Percentiles rank a stretch among this genome's conserved stretches.
phyloP scores from a whole-genome alignment of 139 green algal genomes.

The Coelastrella sp. region DNA sequence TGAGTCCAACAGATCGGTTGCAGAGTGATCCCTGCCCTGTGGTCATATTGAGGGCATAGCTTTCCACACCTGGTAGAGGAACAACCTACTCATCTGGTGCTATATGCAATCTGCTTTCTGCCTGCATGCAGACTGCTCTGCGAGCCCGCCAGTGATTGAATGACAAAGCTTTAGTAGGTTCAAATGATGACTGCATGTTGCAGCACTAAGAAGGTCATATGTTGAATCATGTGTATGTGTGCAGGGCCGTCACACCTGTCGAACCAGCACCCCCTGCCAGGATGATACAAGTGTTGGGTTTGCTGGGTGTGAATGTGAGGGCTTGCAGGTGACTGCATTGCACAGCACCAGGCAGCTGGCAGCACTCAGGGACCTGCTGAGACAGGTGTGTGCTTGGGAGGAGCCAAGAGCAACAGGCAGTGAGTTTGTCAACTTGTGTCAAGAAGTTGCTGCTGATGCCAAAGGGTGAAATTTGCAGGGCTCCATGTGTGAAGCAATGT shows the following conservation, averaged over 20 bases:
- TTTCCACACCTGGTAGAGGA: too few relatives aligned
- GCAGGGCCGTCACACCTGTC: not conserved
- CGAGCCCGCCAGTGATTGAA: too few relatives aligned
- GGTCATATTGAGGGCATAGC: too few relatives aligned
- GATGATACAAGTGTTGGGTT: not conserved
- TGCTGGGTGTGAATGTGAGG: not conserved
- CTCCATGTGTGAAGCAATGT: not conserved
- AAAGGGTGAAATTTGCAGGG: not conserved
- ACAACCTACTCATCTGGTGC: not conserved
- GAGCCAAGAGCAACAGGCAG: not conserved
- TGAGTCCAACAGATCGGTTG: not conserved
- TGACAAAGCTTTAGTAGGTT: too few relatives aligned
- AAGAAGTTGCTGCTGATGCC: not conserved
- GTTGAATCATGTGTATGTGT: not conserved
- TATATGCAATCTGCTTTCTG: not conserved
- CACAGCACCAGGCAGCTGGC: too few relatives aligned
- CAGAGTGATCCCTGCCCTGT: not conserved
- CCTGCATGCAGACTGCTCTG: too few relatives aligned
- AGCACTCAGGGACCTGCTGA: too few relatives aligned
- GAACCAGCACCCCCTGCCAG: not conserved
- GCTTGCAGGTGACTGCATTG: not conserved
- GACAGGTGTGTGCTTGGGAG: not conserved
- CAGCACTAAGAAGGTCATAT: not conserved
- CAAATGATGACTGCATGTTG: too few relatives aligned
- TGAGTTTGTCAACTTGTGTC: not conserved